Evolutionary conservation across 1,139 yeast species (phyloP).

Genomic region (Kazachstania sp.): DNA sequence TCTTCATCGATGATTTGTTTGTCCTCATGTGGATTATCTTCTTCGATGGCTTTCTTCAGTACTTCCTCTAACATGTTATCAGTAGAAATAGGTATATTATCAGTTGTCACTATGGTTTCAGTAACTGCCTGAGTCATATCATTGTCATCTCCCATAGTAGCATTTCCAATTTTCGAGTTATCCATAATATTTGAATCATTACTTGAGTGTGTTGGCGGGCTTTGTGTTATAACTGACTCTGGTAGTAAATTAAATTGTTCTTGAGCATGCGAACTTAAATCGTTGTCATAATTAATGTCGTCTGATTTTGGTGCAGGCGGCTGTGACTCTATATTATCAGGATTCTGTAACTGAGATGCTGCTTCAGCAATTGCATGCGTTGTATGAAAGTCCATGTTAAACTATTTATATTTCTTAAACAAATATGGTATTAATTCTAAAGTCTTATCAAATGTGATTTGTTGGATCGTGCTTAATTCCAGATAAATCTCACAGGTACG

Average conservation of each 20-base stretch:
- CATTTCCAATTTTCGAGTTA: not conserved
- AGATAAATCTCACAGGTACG: no score
- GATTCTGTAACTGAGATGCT: not conserved
- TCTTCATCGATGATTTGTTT: not conserved
- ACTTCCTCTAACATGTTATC: not conserved
- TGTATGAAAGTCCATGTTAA: no score
- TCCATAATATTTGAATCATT: not conserved
- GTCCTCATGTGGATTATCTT: not conserved
- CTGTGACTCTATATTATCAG: not conserved
- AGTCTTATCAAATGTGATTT: no score
- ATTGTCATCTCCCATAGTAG: not conserved
- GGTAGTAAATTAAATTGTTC: not conserved
- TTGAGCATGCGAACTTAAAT: not conserved
- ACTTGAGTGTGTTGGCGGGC: not conserved
- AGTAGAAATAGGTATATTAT: not conserved
- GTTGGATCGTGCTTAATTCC: no score
- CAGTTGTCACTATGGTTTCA: not conserved
- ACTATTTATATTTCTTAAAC: no score
- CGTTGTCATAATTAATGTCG: not conserved
- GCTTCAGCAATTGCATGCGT: no score
- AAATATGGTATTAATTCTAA: no score
- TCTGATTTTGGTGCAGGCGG: not conserved
- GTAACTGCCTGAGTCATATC: not conserved
- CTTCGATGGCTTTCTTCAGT: not conserved
- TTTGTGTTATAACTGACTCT: not conserved